Conservation (phyloP, 768 basidiomycete species). For the Dendrothele bispora region DNA sequence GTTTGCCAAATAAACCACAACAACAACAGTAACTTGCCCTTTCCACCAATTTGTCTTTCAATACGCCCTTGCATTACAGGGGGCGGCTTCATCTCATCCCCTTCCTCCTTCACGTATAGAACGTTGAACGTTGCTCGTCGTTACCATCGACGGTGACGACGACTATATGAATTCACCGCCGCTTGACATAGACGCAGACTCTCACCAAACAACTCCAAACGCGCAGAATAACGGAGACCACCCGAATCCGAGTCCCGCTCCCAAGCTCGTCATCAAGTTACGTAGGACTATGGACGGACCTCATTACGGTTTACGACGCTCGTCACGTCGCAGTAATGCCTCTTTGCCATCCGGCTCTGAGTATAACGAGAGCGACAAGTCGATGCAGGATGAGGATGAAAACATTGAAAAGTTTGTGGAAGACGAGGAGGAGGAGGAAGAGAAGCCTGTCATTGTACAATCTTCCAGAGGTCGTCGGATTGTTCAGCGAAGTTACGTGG, state of each 20-base stretch:
- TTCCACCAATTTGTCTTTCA: too few species aligned
- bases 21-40: too few species aligned
- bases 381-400: conserved; percentile 31
- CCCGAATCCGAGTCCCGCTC: not conserved
- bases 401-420: conserved; percentile 26
- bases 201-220: too few species aligned
- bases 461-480: conserved; percentile 42
- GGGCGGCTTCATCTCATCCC: too few species aligned
- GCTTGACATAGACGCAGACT: too few species aligned
- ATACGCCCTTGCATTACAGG: too few species aligned
- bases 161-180: not conserved
- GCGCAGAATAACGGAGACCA: not conserved
- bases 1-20: too few species aligned
- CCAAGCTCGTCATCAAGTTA: not conserved
- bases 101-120: too few species aligned
- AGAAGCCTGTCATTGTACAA: conserved; percentile 20
- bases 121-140: too few species aligned
- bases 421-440: conserved; percentile 29
- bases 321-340: conserved; percentile 29
- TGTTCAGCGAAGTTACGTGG: conserved; percentile 39
- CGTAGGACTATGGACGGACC: not conserved
- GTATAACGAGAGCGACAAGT: conserved; percentile 50
- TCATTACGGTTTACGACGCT: conserved; percentile 29
- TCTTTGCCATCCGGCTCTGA: conserved; percentile 46
- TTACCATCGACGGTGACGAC: too few species aligned